Conservation (phyloP, 2,329 filamentous ascomycete species). For the Emmonsia crescens region DNA sequence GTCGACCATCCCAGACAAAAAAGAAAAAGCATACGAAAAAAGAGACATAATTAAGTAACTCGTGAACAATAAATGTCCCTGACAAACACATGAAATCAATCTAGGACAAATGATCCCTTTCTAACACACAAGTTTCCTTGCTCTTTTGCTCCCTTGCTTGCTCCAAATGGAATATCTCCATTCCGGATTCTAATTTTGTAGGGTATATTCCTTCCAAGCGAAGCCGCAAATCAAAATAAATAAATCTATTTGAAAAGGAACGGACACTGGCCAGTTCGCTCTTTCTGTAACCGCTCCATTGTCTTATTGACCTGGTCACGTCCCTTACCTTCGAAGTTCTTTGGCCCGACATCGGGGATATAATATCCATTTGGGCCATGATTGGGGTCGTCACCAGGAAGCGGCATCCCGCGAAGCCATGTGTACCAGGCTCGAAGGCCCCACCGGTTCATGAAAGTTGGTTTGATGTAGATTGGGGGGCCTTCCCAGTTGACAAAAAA, state of each 20-base stretch:
- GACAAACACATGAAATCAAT: background rate
- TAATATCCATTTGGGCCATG: slow-evolving; percentile 41
- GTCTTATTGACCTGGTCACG: slow-evolving; percentile 37
- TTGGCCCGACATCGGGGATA: slow-evolving; percentile 52
- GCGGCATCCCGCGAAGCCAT: slow-evolving; percentile 34
- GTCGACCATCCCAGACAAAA: background rate
- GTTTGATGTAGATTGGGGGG: slow-evolving; percentile 54
- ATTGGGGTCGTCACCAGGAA: slow-evolving; percentile 39
- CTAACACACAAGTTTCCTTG: background rate
- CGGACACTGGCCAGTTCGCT: slow-evolving; percentile 39
- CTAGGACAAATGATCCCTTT: background rate
- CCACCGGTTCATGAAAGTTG: slow-evolving; percentile 53
- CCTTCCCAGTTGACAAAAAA: slow-evolving; percentile 45
- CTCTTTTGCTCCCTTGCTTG: background rate
- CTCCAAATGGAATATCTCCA: background rate
- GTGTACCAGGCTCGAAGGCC: slow-evolving; percentile 45
- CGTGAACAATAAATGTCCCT: background rate
- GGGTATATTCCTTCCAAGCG: background rate
- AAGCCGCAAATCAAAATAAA: background rate
- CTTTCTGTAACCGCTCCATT: slow-evolving; percentile 26
- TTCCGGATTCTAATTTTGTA: too few relatives aligned
- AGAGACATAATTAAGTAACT: background rate
- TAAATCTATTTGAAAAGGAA: slow-evolving; percentile 22
- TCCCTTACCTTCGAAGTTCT: slow-evolving; percentile 43
- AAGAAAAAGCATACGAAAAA: background rate